A percentile compares a stretch with the other conserved stretches of the same genome.
Conservation (phyloP, 805 yeast genomes). For the Suhomyces xylopsoci region DNA sequence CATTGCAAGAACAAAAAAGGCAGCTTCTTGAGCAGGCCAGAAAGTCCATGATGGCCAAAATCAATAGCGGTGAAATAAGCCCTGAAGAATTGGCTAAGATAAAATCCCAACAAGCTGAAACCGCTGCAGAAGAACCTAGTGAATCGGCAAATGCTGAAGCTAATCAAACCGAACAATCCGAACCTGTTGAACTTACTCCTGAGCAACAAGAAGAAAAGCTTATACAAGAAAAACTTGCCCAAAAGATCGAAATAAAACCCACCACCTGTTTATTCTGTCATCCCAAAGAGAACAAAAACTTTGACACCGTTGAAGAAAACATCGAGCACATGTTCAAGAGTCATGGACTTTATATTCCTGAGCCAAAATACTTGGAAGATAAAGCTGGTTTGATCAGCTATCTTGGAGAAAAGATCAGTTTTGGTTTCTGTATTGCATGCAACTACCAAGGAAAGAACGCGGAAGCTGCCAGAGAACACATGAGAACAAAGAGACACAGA, state of each 20-base stretch:
- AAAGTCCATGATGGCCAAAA: slow-evolving; percentile 34
- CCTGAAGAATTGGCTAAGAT: slow-evolving; percentile 4
- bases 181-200: slow-evolving; percentile 14
- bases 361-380: slow-evolving; percentile 64
- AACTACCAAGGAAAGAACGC: slow-evolving; percentile 77
- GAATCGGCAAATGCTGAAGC: not conserved
- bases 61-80: slow-evolving; percentile 19
- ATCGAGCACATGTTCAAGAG: slow-evolving; percentile 70
- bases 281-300: slow-evolving; percentile 29
- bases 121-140: slow-evolving; percentile 1
- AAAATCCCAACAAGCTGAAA: slow-evolving; percentile 1
- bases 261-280: slow-evolving; percentile 53
- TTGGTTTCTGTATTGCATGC: slow-evolving; percentile 83
- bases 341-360: slow-evolving; percentile 90
- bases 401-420: slow-evolving; percentile 74
- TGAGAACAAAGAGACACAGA: slow-evolving; percentile 82
- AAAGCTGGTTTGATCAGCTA: slow-evolving; percentile 69
- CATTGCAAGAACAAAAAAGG: slow-evolving; percentile 45
- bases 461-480: slow-evolving; percentile 87
- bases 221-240: slow-evolving; percentile 43
- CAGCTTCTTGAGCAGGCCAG: slow-evolving; percentile 48
- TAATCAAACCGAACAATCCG: not conserved
- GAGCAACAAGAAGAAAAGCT: slow-evolving; percentile 40
- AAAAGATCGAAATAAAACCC: slow-evolving; percentile 46
- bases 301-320: slow-evolving; percentile 39